phyloP scores from a whole-genome alignment of 192 early-diverging fungal genomes.

The Phycomyces blakesleeanus region DNA sequence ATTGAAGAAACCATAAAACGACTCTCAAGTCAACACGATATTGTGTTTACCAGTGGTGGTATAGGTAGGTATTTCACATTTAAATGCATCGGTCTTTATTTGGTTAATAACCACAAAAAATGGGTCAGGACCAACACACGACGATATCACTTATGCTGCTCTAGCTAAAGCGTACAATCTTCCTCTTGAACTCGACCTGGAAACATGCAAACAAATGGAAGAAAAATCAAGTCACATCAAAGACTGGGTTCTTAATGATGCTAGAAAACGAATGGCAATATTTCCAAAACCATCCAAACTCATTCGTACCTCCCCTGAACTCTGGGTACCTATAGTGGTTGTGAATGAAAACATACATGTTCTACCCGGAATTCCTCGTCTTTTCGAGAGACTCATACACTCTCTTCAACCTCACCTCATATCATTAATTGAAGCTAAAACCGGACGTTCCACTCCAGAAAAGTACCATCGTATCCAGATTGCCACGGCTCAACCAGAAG shows the following conservation, averaged over 20 bases:
- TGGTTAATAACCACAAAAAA: not conserved
- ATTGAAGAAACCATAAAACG: conserved; percentile 42
- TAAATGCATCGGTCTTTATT: not conserved
- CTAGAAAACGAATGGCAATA: conserved; percentile 62
- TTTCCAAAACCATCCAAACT: conserved; percentile 46
- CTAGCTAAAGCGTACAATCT: conserved; percentile 56
- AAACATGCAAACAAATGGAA: conserved; percentile 56
- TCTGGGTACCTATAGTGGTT: conserved; percentile 73
- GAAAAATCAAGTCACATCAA: conserved; percentile 12
- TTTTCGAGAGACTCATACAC: conserved; percentile 50
- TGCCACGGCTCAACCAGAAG: conserved; percentile 43
- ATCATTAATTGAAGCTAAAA: conserved; percentile 1
- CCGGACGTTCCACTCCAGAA: not conserved
- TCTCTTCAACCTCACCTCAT: conserved; percentile 30
- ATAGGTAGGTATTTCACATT: conserved; percentile 42
- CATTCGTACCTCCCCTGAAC: conserved; percentile 38
- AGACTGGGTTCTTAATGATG: conserved; percentile 32
- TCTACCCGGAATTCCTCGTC: conserved; percentile 63
- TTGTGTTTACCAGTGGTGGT: conserved; percentile 74
- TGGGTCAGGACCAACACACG: conserved; percentile 58
- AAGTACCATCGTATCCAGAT: conserved; percentile 42
- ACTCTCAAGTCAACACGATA: conserved; percentile 44
- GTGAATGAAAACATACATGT: conserved; percentile 63
- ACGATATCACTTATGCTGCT: conserved; percentile 64
- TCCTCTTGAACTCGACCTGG: conserved; percentile 47